Evolutionary conservation across 106 monocot genomes (phyloP), one percentile per base, ranked within the genome.

Genomic region (Acanthochlamys bracteata): DNA sequence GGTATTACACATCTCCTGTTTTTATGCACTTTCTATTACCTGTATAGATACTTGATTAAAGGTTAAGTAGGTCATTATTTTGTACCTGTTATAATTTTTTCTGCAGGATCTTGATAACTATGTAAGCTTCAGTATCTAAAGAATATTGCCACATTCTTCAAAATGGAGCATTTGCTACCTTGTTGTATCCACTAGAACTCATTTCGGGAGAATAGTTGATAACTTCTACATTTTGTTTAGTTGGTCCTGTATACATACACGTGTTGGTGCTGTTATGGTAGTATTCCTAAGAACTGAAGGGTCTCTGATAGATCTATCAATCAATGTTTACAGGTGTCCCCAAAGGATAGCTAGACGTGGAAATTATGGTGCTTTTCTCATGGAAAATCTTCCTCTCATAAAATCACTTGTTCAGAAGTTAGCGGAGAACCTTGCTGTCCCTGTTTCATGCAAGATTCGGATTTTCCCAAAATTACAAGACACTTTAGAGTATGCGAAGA

Each of bases 291-390:
- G 13, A 43, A 7, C 43, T 43, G 10, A 8, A 43, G 43, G 7
- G 10, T 8, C 13, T 43, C 13, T 43, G 43, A 43, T 43, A 42
- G n/a, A n/a, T n/a, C n/a, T n/a, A n/a, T n/a, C n/a, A n/a, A n/a
- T n/a, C n/a, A n/a, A n/a, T n/a, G n/a, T n/a, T n/a, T 83, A 46
- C 67, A 98, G 98, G 42, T 98, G 98, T 55, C 98, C 98, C 12
- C 98, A 98, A 51, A 60, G 98, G 52, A 98, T 98, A 71, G 98
- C 98, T 0, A 85, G 81, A 54, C 64, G 98, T 62, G 98, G 98
- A 15, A 70, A 98, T 49, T 98, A 98, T 73, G 98, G 98, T 24
- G 98, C 98, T 25, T 98, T 98, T 63, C 73, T 98, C 53, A 98
- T 98, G 98, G 83, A 92, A 23, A 89, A 92, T 67, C 91, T 85